phyloP scores from a whole-genome alignment of 495 filamentous ascomycete genomes.

The Talaromyces thailandensis region DNA sequence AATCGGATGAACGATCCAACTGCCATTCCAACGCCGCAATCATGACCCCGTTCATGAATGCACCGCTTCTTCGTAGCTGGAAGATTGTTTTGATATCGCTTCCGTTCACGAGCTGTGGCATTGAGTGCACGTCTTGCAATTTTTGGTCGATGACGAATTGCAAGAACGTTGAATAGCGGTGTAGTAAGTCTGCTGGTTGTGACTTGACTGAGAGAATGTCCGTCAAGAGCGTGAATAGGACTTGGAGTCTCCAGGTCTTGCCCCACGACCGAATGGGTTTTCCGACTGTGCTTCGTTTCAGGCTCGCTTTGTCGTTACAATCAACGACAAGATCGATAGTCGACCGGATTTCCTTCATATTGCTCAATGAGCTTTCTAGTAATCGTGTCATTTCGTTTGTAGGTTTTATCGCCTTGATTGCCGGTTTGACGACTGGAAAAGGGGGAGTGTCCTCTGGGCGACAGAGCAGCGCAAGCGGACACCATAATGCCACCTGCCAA shows the following conservation, averaged over 20 bases:
- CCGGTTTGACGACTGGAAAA: not conserved
- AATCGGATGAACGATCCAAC: not conserved
- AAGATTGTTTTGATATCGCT: constrained; percentile 1
- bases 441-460: not conserved
- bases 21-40: not conserved
- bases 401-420: not conserved
- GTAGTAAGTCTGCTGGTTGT: not conserved
- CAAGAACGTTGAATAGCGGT: not conserved
- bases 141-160: not conserved
- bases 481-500: not conserved
- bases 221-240: not conserved
- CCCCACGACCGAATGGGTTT: not conserved
- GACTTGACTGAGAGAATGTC: not conserved
- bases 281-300: not conserved
- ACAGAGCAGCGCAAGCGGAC: not conserved
- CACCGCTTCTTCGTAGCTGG: not conserved
- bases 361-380: not conserved
- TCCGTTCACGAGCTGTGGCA: not conserved
- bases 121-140: not conserved
- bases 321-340: not conserved
- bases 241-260: not conserved
- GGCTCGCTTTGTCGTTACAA: not conserved
- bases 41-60: not conserved
- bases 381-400: not conserved
- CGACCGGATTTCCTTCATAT: not conserved